phyloP scores from a whole-genome alignment of 495 filamentous ascomycete genomes.

The Podospora tetraspora region DNA sequence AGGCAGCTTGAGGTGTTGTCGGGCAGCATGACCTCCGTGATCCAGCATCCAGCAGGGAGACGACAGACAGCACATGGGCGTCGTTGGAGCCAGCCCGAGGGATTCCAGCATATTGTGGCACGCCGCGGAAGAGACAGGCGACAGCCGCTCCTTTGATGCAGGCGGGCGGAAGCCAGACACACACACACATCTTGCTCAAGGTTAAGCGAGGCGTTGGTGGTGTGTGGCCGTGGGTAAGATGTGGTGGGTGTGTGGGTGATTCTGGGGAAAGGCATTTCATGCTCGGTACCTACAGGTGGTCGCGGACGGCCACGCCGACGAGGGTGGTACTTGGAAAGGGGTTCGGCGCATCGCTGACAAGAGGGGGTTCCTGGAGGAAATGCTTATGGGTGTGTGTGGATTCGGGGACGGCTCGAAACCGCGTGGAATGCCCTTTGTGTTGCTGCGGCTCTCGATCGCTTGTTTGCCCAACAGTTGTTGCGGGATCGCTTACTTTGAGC shows the following conservation, averaged over 20 bases:
- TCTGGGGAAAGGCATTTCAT: background rate
- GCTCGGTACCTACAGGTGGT: background rate
- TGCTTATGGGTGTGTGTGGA: background rate
- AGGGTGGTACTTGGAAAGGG: background rate
- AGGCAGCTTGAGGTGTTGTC: no score
- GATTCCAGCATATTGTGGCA: background rate
- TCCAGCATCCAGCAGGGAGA: background rate
- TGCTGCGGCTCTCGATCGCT: slow-evolving; percentile 19
- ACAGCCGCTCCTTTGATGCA: slow-evolving; percentile 8
- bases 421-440: background rate
- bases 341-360: background rate
- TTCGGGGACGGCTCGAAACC: background rate
- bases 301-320: background rate
- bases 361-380: background rate
- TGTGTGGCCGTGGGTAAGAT: background rate
- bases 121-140: slow-evolving; percentile 13
- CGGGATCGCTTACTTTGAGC: slow-evolving; percentile 4
- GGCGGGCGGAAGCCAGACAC: background rate
- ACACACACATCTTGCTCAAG: background rate
- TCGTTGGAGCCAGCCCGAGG: background rate
- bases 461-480: slow-evolving; percentile 10
- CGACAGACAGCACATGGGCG: background rate
- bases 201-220: background rate
- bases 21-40: no score
- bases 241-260: background rate